These are phyloP conservation scores for Nissolia schottii DNA, from an alignment of 306 rosid species.

Conservation along the genomic window DNA sequence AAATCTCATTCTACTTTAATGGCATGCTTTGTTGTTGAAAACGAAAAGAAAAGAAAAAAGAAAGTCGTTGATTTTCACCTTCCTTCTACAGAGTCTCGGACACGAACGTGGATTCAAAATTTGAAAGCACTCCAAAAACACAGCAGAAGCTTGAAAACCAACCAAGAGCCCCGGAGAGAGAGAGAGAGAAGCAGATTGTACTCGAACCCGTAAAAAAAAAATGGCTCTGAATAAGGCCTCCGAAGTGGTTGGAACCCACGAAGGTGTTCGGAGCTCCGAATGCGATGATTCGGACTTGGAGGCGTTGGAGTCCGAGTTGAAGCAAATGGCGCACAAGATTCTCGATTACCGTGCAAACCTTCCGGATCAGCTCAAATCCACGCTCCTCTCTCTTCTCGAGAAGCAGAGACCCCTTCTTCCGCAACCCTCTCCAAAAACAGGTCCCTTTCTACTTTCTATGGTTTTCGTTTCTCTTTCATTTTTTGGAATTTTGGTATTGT, in stretches of 20 bases:
- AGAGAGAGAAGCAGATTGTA: background rate
- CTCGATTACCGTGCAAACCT: conserved; percentile 52
- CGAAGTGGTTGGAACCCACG: conserved; percentile 2
- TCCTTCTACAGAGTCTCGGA: too few relatives aligned
- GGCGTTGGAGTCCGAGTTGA: conserved; percentile 50
- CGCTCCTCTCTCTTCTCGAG: conserved; percentile 43
- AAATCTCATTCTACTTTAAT: too few relatives aligned
- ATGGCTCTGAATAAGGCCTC: conserved; percentile 31
- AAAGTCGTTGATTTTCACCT: too few relatives aligned
- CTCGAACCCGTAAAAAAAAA: background rate
- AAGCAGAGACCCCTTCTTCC: conserved; percentile 50
- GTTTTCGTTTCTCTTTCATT: background rate
- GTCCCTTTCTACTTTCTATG: conserved; percentile 15
- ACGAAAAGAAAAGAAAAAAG: too few relatives aligned
- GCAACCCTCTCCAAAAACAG: background rate
- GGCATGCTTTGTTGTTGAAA: too few relatives aligned
- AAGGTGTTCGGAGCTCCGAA: conserved; percentile 31
- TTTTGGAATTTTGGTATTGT: background rate
- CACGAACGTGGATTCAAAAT: background rate
- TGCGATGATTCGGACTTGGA: conserved; percentile 36
- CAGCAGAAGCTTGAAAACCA: too few relatives aligned
- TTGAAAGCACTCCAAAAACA: background rate
- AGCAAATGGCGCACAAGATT: conserved; percentile 58
- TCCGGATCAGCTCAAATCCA: conserved; percentile 57
- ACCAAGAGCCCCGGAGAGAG: too few relatives aligned